These are phyloP conservation scores for Pythium coloratum DNA, from an alignment of 352 stramenopile genomes.

Conservation along the genomic window DNA sequence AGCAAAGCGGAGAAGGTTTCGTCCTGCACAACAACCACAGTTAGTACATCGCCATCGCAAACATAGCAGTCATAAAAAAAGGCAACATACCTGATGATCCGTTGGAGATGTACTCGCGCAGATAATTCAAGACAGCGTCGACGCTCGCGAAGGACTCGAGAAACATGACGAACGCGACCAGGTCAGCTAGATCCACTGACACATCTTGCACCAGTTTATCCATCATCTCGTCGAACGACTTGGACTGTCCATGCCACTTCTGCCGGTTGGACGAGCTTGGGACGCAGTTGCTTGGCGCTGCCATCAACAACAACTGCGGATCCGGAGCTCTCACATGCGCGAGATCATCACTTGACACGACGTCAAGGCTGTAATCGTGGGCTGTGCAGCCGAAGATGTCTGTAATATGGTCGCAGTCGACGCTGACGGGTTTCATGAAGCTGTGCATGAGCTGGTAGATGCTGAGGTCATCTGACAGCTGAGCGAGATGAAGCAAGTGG, in stretches of 20 bases:
- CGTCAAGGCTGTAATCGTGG: slow-evolving; percentile 43
- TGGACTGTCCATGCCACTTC: slow-evolving; percentile 21
- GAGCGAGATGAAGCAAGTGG: slow-evolving; percentile 53
- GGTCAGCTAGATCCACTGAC: slow-evolving; percentile 49
- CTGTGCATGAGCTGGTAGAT: slow-evolving; percentile 34
- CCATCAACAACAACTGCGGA: slow-evolving; percentile 24
- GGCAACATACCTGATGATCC: slow-evolving; percentile 40
- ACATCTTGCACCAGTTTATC: slow-evolving; percentile 24
- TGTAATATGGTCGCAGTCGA: slow-evolving; percentile 28
- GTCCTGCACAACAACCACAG: slow-evolving; percentile 9
- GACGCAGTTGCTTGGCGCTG: not conserved
- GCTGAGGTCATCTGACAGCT: slow-evolving; percentile 39
- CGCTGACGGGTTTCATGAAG: slow-evolving; percentile 20
- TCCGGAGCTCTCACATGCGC: slow-evolving; percentile 24
- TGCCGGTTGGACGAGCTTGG: slow-evolving; percentile 27
- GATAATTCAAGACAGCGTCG: slow-evolving; percentile 53
- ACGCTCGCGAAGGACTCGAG: slow-evolving; percentile 67
- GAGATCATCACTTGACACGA: not conserved
- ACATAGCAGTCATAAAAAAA: not conserved
- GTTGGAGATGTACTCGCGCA: slow-evolving; percentile 50
- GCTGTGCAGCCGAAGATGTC: slow-evolving; percentile 72
- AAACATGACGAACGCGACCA: slow-evolving; percentile 71
- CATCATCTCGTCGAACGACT: slow-evolving; percentile 28
- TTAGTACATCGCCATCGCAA: not conserved
- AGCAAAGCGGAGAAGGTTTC: slow-evolving; percentile 51